Evolutionary conservation across 495 filamentous ascomycete species (phyloP).

Genomic region (Penicillium odoratum): DNA sequence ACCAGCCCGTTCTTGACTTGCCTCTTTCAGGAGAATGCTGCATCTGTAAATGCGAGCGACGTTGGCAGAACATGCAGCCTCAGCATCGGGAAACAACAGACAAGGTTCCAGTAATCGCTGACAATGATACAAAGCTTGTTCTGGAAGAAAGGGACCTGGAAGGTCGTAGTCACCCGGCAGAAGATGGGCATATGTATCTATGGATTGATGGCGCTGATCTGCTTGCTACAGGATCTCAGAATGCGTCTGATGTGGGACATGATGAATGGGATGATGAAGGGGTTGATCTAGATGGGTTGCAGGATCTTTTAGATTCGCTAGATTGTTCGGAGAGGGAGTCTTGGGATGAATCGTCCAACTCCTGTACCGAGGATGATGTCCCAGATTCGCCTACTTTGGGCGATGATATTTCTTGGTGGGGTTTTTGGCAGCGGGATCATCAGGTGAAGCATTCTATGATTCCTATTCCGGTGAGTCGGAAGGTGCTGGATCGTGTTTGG

Average conservation of each 20-base stretch:
- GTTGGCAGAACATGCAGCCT: background rate
- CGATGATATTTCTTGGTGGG: background rate
- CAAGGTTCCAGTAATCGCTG: background rate
- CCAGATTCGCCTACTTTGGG: background rate
- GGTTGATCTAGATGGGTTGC: background rate
- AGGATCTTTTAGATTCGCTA: background rate
- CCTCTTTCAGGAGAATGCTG: constrained; percentile 25
- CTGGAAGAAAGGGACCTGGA: background rate
- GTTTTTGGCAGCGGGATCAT: background rate
- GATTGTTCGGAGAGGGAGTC: background rate
- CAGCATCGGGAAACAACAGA: background rate
- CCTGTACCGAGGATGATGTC: background rate
- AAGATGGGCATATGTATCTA: background rate
- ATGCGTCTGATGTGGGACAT: too few species aligned
- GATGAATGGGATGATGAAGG: background rate
- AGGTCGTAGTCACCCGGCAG: background rate
- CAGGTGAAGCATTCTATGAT: background rate
- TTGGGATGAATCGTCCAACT: background rate
- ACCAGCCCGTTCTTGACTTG: constrained; percentile 10
- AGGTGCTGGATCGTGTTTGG: background rate
- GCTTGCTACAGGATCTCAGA: background rate
- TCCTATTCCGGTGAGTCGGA: background rate
- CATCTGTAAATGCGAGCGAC: constrained; percentile 13
- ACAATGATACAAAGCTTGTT: background rate
- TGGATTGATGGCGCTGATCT: background rate